Conservation (phyloP, 2,329 filamentous ascomycete genomes). For the Ceratocystis cubensis region DNA sequence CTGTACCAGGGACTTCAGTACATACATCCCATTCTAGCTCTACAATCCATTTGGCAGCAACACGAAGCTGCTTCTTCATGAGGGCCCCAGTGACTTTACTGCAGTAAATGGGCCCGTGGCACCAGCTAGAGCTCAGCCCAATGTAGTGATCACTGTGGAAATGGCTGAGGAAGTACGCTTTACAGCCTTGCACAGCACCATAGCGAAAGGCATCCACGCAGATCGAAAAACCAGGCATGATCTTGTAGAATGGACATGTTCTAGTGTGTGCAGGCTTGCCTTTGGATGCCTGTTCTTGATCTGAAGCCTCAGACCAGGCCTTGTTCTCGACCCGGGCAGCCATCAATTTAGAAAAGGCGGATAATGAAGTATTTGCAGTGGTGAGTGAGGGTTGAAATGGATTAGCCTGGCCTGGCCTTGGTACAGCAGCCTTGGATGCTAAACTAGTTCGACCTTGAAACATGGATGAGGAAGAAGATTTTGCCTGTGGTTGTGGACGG, state of each 20-base stretch:
- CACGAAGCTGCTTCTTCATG: slow-evolving; percentile 71
- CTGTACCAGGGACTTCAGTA: slow-evolving; percentile 66
- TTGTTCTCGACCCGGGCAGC: slow-evolving; percentile 77
- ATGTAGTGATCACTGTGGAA: slow-evolving; percentile 98
- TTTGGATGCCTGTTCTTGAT: slow-evolving; percentile 61
- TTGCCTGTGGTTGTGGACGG: neutral
- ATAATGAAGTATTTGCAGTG: slow-evolving; percentile 34
- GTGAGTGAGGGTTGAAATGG: slow-evolving; percentile 45
- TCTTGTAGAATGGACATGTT: slow-evolving; percentile 97
- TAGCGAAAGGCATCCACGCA: slow-evolving; percentile 95
- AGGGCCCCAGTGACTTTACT: slow-evolving; percentile 85
- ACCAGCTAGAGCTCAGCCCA: slow-evolving; percentile 77
- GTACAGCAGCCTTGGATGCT: slow-evolving; percentile 55
- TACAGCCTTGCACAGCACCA: slow-evolving; percentile 80
- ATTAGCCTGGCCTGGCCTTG: slow-evolving; percentile 68
- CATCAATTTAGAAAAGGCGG: slow-evolving; percentile 90
- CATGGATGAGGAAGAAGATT: slow-evolving; percentile 21
- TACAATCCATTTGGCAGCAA: slow-evolving; percentile 74
- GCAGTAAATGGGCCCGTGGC: slow-evolving; percentile 90
- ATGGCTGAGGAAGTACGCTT: slow-evolving; percentile 92
- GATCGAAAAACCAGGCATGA: slow-evolving; percentile 82
- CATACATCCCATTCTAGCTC: slow-evolving; percentile 73
- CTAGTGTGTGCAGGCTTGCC: slow-evolving; percentile 79
- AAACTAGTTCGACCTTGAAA: slow-evolving; percentile 38
- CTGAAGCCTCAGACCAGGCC: slow-evolving; percentile 80